Evolutionary conservation across 768 basidiomycete genomes (phyloP), one percentile per base, ranked within the genome.

Genomic region (Leucocoprinus sp.): DNA sequence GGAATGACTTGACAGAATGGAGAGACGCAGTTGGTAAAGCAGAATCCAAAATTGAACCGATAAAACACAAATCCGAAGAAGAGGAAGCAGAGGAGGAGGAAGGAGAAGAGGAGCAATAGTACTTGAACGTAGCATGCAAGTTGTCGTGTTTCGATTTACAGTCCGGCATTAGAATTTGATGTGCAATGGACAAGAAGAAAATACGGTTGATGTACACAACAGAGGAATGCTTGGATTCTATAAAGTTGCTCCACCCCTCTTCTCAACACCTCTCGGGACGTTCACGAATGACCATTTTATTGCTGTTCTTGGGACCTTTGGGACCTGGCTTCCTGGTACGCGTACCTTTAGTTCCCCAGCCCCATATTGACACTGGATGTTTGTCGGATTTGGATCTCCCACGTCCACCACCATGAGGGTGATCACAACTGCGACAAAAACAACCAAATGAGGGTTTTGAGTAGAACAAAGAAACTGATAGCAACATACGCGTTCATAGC

Each of bases 341-440:
- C 50, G 82, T 88, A 49, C 93, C 93, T 70, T 92, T 91, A 11
- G 90, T 86, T 48, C 84, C 74, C 86, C 88, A 92, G 45, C 91
- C 93, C 84, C 85, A 96, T 43, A 88, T 78, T 8, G 89, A 92
- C 21, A 87, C 82, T 2, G 93, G 91, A 60, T 93, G 83, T 60
- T 90, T 95, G 77, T 93, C 82, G 48, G 89, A 90, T 74, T 99
- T 98, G 50, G 86, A 89, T 65, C 95, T 97, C 55, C 95, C 95
- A 66, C 95, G 85, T 64, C 95, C 95, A 70, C 95, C 93, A 64
- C 93, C 93, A 60, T 96, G 93, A 50, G 95, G 93, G 64, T 93
- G 91, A 64, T 93, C 91, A 44, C 74, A 76, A 37, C 89, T 92
- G 46, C 7, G 36, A 19, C 18, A 15, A 29, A 42, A 21, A 26